These are phyloP conservation scores for Debaryomycetaceae sp. DNA, from an alignment of 1,139 yeast species.

Conservation along the genomic window DNA sequence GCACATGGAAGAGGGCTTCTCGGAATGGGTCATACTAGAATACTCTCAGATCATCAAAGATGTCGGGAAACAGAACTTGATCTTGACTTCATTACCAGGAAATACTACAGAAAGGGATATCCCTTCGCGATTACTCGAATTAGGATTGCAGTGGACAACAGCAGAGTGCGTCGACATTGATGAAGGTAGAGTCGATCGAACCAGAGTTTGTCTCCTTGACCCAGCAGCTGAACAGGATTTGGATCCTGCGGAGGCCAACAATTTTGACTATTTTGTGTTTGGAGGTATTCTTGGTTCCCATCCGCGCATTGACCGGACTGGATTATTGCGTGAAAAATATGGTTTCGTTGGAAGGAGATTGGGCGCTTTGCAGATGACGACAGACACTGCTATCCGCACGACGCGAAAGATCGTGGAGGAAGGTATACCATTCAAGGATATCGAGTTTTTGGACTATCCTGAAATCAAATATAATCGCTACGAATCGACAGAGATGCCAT, in stretches of 20 bases:
- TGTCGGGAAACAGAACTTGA: conserved; percentile 65
- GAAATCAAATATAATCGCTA: conserved; percentile 79
- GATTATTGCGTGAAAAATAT: conserved; percentile 66
- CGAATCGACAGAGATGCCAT: conserved; percentile 97
- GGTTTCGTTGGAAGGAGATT: conserved; percentile 79
- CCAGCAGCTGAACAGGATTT: conserved; percentile 76
- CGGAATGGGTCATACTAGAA: conserved; percentile 90
- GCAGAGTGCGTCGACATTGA: conserved; percentile 50
- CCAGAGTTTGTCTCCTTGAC: conserved; percentile 71
- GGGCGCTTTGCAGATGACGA: conserved; percentile 89
- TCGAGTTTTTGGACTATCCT: conserved; percentile 83
- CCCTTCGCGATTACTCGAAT: conserved; percentile 46
- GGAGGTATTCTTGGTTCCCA: conserved; percentile 97
- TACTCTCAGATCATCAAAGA: conserved; percentile 75
- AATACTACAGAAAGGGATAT: conserved; percentile 52
- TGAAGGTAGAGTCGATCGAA: conserved; percentile 30
- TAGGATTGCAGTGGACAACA: conserved; percentile 77
- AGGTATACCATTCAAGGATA: conserved; percentile 49
- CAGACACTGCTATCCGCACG: conserved; percentile 92
- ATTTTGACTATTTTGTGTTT: conserved; percentile 80
- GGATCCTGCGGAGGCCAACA: conserved; percentile 50
- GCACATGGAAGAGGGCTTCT: conserved; percentile 95
- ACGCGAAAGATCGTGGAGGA: conserved; percentile 66
- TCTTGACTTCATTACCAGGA: conserved; percentile 67
- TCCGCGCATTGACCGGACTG: conserved; percentile 94